phyloP scores from a whole-genome alignment of 805 yeast species.

The Suhomyces canberraensis region DNA sequence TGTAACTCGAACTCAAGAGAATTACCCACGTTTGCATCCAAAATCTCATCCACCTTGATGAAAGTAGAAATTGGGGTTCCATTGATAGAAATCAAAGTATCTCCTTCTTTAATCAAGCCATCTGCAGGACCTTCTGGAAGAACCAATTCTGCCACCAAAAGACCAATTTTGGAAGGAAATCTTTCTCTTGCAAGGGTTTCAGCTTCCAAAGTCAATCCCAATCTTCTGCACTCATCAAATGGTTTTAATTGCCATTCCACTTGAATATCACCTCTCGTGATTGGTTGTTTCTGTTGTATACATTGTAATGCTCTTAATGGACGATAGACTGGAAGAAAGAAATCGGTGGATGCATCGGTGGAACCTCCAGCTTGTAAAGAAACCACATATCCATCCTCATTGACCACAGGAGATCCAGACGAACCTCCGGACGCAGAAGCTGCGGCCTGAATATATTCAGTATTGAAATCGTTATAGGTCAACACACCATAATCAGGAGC shows the following conservation, averaged over 20 bases:
- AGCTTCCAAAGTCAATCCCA: constrained; percentile 74
- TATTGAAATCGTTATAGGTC: constrained; percentile 88
- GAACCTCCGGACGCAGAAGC: constrained; percentile 96
- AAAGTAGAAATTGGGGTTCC: constrained; percentile 64
- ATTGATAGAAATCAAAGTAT: constrained; percentile 71
- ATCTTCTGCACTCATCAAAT: constrained; percentile 83
- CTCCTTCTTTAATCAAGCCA: constrained; percentile 75
- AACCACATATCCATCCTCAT: constrained; percentile 80
- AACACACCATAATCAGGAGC: constrained; percentile 91
- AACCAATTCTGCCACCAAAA: constrained; percentile 77
- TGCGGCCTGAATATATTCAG: constrained; percentile 93
- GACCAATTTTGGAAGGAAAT: constrained; percentile 75
- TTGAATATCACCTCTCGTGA: constrained; percentile 89
- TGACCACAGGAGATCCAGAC: constrained; percentile 94
- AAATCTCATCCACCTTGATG: constrained; percentile 75
- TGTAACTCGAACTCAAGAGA: constrained; percentile 45
- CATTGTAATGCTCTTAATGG: constrained; percentile 79
- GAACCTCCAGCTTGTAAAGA: constrained; percentile 95
- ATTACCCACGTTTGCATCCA: constrained; percentile 68
- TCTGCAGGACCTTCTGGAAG: constrained; percentile 86
- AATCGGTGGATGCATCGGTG: constrained; percentile 88
- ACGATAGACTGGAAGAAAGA: constrained; percentile 81
- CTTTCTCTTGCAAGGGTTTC: constrained; percentile 64
- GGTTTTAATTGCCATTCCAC: constrained; percentile 86
- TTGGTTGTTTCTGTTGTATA: constrained; percentile 53